Evolutionary conservation across 768 basidiomycete species (phyloP), one percentile per base, ranked within the genome.

Genomic region (Mycena filopes): DNA sequence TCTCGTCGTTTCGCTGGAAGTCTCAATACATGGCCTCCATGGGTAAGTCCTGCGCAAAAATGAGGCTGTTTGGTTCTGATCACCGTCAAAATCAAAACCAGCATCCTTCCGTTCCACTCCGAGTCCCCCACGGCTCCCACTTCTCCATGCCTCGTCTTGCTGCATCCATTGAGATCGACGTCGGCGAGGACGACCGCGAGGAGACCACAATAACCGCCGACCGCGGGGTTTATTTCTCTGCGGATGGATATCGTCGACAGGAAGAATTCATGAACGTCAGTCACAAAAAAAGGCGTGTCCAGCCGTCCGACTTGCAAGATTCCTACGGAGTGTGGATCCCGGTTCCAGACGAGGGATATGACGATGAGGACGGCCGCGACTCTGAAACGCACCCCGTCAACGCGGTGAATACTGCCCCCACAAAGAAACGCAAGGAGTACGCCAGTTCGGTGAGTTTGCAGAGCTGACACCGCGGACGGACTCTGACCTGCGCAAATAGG

Each of bases 391-490:
- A 47, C 15, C 21, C 33, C 1, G 49, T 25, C 20, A 38, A 49
- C 9, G 33, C 6, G 0, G 31, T 38, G 23, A 42, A 61, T 33
- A 2, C 50, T 8, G 36, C 16, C 20, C 23, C 20, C 21, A 2
- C 23, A 1, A 45, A 23, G 0, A 65, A 59, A 29, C 42, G 63
- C 12, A 65, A 65, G 43, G 38, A 46, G 7, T 49, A 59, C 15
- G 29, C 15, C 1, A 48, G 41, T 13, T n/a, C 58, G 18, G 64
- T 60, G 15, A 29, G 26, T 55, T 47, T n/a, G n/a, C n/a, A n/a
- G n/a, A n/a, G n/a, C n/a, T n/a, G n/a, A n/a, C n/a, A n/a, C n/a
- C n/a, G n/a, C n/a, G n/a, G n/a, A n/a, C n/a, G n/a, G n/a, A n/a
- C n/a, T n/a, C n/a, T n/a, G n/a, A n/a, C n/a, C n/a, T n/a, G n/a